Evolutionary conservation across 2,329 filamentous ascomycete genomes (phyloP).

Genomic region (Fusarium citri): DNA sequence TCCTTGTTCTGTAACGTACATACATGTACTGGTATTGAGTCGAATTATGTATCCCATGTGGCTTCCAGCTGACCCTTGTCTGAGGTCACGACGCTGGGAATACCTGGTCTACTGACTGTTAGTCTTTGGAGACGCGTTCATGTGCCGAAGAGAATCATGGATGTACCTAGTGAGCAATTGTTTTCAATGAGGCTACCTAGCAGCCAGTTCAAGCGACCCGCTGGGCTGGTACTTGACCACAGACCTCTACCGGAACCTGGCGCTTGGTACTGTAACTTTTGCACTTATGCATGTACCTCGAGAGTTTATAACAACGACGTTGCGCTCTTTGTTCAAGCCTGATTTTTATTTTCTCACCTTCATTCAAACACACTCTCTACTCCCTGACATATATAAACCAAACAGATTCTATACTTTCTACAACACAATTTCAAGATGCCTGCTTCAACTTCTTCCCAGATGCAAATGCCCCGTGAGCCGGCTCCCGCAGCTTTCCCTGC

Average conservation of each 20-base stretch:
- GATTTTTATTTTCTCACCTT: constrained; percentile 6
- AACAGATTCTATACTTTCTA: not conserved
- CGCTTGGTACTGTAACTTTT: not conserved
- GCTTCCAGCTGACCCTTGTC: constrained; percentile 42
- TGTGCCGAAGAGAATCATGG: constrained; percentile 17
- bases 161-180: not conserved
- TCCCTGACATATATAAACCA: not conserved
- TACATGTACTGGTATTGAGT: not conserved
- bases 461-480: constrained; percentile 51
- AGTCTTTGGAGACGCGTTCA: constrained; percentile 31
- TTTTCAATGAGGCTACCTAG: not conserved
- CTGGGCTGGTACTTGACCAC: constrained; percentile 9
- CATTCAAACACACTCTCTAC: constrained; percentile 2
- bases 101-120: not conserved
- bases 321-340: constrained; percentile 28
- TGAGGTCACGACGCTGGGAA: constrained; percentile 40
- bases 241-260: constrained; percentile 10
- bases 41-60: constrained; percentile 19
- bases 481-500: constrained; percentile 47
- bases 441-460: constrained; percentile 22
- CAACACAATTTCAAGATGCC: constrained; percentile 30
- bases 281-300: not conserved
- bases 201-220: not conserved
- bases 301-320: constrained; percentile 35
- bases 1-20: not conserved